Evolutionary conservation across 495 filamentous ascomycete genomes (phyloP).

Genomic region (Viridothelium virens): DNA sequence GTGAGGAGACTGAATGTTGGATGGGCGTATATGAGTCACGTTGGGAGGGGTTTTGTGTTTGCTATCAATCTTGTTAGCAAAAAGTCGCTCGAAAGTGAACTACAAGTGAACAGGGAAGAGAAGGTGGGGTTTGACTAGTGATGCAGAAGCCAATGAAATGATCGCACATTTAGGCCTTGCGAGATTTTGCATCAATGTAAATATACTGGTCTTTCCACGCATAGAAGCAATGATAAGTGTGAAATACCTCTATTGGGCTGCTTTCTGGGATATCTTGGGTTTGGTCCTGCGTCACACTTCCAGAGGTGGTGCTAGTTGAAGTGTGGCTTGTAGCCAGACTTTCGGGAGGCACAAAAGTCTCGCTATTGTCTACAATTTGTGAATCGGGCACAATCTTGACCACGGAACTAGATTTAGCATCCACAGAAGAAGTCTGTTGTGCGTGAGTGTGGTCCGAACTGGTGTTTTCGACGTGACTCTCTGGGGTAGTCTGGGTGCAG

Average conservation of each 20-base stretch:
- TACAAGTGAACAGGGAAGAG: background rate
- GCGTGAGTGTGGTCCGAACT: background rate
- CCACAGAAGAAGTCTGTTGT: background rate
- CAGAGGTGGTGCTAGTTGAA: background rate
- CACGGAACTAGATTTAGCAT: background rate
- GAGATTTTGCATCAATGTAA: background rate
- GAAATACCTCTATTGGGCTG: conserved; percentile 9
- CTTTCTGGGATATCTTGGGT: conserved; percentile 2
- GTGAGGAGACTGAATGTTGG: background rate
- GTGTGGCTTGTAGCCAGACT: background rate
- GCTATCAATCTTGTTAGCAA: background rate
- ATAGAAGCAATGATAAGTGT: background rate
- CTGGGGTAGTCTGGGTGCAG: conserved; percentile 1
- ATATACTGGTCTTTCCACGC: conserved; percentile 4
- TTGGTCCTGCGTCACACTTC: background rate
- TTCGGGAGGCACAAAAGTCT: background rate
- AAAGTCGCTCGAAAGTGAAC: background rate
- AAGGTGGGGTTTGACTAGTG: background rate
- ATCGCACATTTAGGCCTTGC: conserved; percentile 10
- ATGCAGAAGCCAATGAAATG: background rate
- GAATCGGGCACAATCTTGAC: conserved; percentile 2
- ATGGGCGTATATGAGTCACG: background rate
- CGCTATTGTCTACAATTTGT: background rate
- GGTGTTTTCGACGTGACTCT: background rate
- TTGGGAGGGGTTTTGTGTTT: background rate